Base-by-base conservation (phyloP, 2,329 filamentous ascomycete genomes). In the Dichotomopilus funicola region DNA sequence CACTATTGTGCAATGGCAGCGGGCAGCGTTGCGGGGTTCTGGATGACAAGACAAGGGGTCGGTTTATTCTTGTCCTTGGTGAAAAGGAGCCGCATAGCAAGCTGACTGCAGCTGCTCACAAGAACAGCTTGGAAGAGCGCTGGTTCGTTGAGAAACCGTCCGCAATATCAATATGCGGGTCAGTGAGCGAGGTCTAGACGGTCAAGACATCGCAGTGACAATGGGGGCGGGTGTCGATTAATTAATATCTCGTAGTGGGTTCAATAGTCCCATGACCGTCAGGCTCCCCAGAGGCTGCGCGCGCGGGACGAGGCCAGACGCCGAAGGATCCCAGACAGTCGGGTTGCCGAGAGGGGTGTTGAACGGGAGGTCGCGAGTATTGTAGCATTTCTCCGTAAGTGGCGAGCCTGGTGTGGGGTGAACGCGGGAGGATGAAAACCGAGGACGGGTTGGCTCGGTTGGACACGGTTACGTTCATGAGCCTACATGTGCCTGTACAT, bases 241-340 rank as follows among this genome's bases (percentile, higher is more conserved):
- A 56, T 59, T 61, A 59, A 61, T 61, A 59, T 59, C 51, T 54
- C 37, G 19, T 8, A 6, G 47, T 52, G 50, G 53, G 48, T 40
- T 53, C 11, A n/a, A n/a, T 38, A 53, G 55, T 56, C 59, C 57
- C 59, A 59, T 61, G 59, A 61, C 55, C 48, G 43, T 53, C 53
- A 47, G 56, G 34, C 53, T 12, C 33, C 53, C 40, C 35, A 19
- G 35, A 38, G 33, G 34, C 35, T 41, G 19, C 40, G 46, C 19
- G 19, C 19, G 19, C 51, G 47, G 42, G 51, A 43, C 42, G 45
- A 42, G 51, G 46, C 27, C 42, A 35, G 40, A 12, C 6, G 50
- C 46, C 13, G 27, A 45, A 27, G 19, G 19, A 34, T 52, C 13
- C 48, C 51, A 57, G 38, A 49, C 35, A 13, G 33, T 55, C 50